phyloP scores from a whole-genome alignment of 768 basidiomycete species.

The Leucosporidium scottii region DNA sequence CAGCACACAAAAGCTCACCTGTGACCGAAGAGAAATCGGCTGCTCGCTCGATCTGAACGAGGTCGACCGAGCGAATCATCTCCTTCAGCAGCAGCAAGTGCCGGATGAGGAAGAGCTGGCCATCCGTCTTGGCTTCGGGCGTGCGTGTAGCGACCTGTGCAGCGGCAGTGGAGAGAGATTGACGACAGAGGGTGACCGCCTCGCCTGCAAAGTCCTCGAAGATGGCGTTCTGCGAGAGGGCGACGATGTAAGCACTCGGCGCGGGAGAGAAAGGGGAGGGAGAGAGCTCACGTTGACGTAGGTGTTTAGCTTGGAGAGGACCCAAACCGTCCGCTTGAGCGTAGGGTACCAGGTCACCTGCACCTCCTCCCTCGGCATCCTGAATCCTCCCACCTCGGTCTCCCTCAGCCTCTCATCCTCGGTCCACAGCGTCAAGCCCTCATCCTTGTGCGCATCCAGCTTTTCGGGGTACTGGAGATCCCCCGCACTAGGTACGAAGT shows the following conservation, averaged over 20 bases:
- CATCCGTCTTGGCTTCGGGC: slow-evolving; percentile 56
- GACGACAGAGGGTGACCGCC: slow-evolving; percentile 70
- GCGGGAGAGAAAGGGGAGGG: background rate
- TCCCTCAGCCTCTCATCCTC: background rate
- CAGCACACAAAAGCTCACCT: slow-evolving; percentile 9
- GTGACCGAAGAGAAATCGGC: slow-evolving; percentile 37
- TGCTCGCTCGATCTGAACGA: slow-evolving; percentile 51
- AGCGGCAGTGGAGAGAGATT: slow-evolving; percentile 68
- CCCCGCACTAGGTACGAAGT: slow-evolving; percentile 66
- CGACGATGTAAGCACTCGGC: slow-evolving; percentile 1
- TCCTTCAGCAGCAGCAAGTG: slow-evolving; percentile 90
- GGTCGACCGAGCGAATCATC: slow-evolving; percentile 66
- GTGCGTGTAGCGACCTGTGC: slow-evolving; percentile 52
- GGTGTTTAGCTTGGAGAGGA: slow-evolving; percentile 77
- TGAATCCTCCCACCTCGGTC: slow-evolving; percentile 48
- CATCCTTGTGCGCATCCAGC: slow-evolving; percentile 55
- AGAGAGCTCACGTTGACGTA: slow-evolving; percentile 69
- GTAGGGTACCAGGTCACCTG: slow-evolving; percentile 91
- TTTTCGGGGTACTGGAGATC: slow-evolving; percentile 84
- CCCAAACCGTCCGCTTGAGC: slow-evolving; percentile 79
- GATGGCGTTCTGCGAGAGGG: slow-evolving; percentile 63
- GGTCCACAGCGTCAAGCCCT: slow-evolving; percentile 9
- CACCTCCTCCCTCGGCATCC: slow-evolving; percentile 60
- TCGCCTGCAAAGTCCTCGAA: slow-evolving; percentile 97
- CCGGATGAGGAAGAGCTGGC: slow-evolving; percentile 76